Base-by-base conservation (phyloP, 495 filamentous ascomycete species). In the Xylona heveae region DNA sequence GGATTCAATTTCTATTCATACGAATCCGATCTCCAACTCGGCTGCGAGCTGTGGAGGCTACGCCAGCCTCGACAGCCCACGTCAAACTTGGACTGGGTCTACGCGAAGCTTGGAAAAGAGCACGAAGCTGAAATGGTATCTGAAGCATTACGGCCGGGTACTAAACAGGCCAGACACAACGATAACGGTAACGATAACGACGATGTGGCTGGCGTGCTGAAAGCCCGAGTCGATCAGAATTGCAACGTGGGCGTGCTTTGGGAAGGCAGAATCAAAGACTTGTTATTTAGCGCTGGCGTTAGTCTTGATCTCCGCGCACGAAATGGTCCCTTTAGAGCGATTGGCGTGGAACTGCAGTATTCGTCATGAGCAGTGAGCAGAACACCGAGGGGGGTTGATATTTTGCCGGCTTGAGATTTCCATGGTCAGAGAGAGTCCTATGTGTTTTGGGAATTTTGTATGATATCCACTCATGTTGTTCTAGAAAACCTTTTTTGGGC, bases 1-100 rank as follows among this genome's bases (percentile, higher is more conserved):
- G 81, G 88, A 40, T 97, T 95, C 50, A 97, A 97, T 47, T 81
- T 93, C 31, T 94, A 93, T 55, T 90, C 78, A 44, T 97, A 93
- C 56, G 88, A 95, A 55, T 91, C 80, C 47, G 83, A 90, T 23
- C 66, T 93, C 58, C 74, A 76, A 24, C 59, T 93, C 6, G 88
- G 90, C 8, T 77, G 73, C 48, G 90, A 97, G 50, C 55, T 94
- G 19, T 97, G 90, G 85, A 61, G 66, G 32, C 40, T 55, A 50
- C 18, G 14, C 30, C 34, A 42, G 8, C 23, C 21, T 48, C 50
- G 25, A 39, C 52, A 5, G 55, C 59, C 12, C 47, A 58, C 12
- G 45, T 56, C 4, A 58, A 58, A 30, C 18, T 18, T 42, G 31
- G 38, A 41, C 15, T 20, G 19, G 26, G 12, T 14, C 3, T 18